Evolutionary conservation across 2,329 filamentous ascomycete species (phyloP).

Genomic region (Coniella lustricola): DNA sequence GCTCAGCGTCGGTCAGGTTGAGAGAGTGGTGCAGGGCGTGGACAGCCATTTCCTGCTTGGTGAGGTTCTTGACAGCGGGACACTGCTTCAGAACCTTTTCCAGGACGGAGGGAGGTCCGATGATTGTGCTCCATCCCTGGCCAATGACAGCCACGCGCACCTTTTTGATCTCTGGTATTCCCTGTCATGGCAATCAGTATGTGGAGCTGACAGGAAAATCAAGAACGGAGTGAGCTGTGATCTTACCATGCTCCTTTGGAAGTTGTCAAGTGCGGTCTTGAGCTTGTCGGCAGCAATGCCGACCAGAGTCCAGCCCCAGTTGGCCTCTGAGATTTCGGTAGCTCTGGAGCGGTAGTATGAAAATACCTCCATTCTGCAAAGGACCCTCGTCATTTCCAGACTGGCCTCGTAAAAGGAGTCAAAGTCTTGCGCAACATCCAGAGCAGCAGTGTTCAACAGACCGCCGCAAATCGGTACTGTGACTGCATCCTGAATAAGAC

Average conservation of each 20-base stretch:
- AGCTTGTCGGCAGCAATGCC: constrained; percentile 11
- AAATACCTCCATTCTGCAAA: constrained; percentile 11
- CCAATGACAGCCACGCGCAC: constrained; percentile 9
- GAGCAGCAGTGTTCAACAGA: constrained; percentile 9
- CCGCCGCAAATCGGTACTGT: constrained; percentile 9
- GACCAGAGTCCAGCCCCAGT: constrained; percentile 11
- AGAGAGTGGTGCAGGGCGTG: constrained; percentile 10
- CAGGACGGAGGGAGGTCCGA: constrained; percentile 8
- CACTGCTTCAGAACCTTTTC: constrained; percentile 12
- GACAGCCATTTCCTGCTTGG: constrained; percentile 12
- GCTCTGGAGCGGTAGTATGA: constrained; percentile 10
- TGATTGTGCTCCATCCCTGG: constrained; percentile 10
- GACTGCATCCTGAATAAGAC: constrained; percentile 5
- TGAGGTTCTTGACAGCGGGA: constrained; percentile 9
- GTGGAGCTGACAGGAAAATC: too few species aligned
- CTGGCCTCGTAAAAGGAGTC: constrained; percentile 11
- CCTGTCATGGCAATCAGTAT: background rate
- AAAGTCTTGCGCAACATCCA: constrained; percentile 5
- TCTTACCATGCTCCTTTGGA: constrained; percentile 11
- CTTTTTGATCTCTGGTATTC: constrained; percentile 10
- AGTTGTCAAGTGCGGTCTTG: constrained; percentile 4
- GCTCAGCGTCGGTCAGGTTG: constrained; percentile 6
- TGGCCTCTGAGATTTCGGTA: constrained; percentile 9
- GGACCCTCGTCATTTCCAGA: constrained; percentile 9
- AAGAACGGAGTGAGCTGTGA: background rate